Percentiles rank a stretch among this genome's conserved stretches.
Conservation (phyloP, 1,284 basidiomycete species). For the Takashimella tepidaria region DNA sequence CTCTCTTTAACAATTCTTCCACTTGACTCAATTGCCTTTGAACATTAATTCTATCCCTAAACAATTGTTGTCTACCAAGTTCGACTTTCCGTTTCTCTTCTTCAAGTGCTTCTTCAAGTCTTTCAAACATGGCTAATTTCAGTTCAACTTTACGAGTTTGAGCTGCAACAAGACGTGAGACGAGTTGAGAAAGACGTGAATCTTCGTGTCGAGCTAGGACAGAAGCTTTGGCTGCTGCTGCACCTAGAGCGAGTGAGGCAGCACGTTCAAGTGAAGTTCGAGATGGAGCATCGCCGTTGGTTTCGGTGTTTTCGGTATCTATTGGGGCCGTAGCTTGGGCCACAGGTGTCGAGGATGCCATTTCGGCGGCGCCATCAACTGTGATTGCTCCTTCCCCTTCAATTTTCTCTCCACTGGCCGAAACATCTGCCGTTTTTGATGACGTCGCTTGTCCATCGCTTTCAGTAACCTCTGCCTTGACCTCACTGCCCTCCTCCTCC, state of each 20-base stretch:
- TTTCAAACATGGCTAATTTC: constrained; percentile 87
- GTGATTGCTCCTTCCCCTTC: constrained; percentile 43
- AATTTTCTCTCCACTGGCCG: constrained; percentile 28
- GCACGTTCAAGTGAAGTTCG: constrained; percentile 73
- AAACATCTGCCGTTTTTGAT: constrained; percentile 15
- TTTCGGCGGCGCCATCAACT: constrained; percentile 29
- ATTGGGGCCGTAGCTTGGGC: constrained; percentile 12
- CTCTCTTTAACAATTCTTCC: constrained; percentile 36
- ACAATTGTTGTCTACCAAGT: constrained; percentile 41
- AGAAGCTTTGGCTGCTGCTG: constrained; percentile 81
- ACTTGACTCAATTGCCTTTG: constrained; percentile 37
- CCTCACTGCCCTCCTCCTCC: too few species aligned
- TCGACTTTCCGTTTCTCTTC: constrained; percentile 58
- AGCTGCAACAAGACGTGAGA: constrained; percentile 80
- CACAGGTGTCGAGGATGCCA: not conserved
- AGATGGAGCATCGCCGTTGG: constrained; percentile 51
- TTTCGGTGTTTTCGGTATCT: constrained; percentile 16
- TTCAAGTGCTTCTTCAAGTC: constrained; percentile 81
- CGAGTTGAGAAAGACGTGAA: constrained; percentile 68
- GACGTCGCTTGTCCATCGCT: too few species aligned
- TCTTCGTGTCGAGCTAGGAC: constrained; percentile 82
- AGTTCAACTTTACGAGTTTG: constrained; percentile 90
- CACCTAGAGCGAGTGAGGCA: constrained; percentile 75
- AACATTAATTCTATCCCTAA: constrained; percentile 41
- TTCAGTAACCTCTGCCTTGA: constrained; percentile 16